Evolutionary conservation across 2,329 filamentous ascomycete species (phyloP).

Genomic region (Venturia oleaginea): DNA sequence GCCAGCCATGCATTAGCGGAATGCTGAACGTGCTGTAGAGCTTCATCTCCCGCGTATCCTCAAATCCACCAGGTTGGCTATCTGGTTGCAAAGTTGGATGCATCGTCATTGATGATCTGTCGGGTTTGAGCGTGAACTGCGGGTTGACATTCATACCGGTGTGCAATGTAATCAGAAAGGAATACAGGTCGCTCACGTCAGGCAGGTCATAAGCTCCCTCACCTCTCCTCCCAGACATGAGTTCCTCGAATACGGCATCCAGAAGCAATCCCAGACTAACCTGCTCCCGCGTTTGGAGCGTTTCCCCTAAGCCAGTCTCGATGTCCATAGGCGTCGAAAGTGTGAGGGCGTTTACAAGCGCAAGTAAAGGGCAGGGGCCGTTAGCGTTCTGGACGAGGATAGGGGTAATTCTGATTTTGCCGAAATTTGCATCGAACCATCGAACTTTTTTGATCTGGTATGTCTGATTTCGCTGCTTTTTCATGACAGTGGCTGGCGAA

Average conservation of each 20-base stretch:
- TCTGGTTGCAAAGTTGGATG: conserved; percentile 29
- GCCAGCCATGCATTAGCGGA: conserved; percentile 87
- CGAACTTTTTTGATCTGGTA: conserved; percentile 89
- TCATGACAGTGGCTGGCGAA: conserved; percentile 26
- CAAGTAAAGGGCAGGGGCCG: conserved; percentile 85
- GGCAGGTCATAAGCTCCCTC: conserved; percentile 59
- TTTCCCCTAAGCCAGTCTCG: conserved; percentile 66
- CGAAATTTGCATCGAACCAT: conserved; percentile 61
- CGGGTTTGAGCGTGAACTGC: conserved; percentile 49
- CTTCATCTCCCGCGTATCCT: conserved; percentile 79
- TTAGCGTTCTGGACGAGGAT: conserved; percentile 91
- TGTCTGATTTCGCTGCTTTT: conserved; percentile 52
- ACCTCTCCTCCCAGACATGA: conserved; percentile 67
- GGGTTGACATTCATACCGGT: conserved; percentile 99
- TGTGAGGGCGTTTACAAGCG: conserved; percentile 84
- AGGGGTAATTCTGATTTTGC: conserved; percentile 64
- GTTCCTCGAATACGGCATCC: conserved; percentile 84
- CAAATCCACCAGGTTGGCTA: conserved; percentile 63
- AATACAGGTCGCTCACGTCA: conserved; percentile 79
- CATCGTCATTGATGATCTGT: conserved; percentile 22
- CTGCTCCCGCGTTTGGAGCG: conserved; percentile 71
- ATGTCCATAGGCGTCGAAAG: conserved; percentile 63
- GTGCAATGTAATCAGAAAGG: conserved; percentile 78
- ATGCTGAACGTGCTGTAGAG: conserved; percentile 84
- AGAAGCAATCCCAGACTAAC: conserved; percentile 78